Conservation (phyloP, 441 rosid species). For the Hura crepitans region DNA sequence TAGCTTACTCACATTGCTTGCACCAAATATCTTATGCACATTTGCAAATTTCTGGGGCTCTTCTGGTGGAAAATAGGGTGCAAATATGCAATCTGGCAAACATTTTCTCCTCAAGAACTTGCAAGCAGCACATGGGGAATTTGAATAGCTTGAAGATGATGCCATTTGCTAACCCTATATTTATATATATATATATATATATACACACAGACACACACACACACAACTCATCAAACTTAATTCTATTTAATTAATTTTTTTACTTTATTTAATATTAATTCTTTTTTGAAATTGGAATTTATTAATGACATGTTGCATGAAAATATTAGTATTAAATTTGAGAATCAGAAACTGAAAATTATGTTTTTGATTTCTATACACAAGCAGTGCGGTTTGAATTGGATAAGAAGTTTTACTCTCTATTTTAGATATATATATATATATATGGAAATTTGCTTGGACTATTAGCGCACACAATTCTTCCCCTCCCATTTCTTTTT, state of each 20-base stretch:
- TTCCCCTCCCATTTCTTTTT: constrained; percentile 14
- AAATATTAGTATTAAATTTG: no score
- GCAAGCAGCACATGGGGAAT: constrained; percentile 97
- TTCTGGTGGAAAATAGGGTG: constrained; percentile 93
- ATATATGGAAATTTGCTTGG: neutral
- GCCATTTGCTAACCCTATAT: constrained; percentile 29
- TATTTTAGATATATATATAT: neutral
- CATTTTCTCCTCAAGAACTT: constrained; percentile 89
- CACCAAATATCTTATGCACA: constrained; percentile 93
- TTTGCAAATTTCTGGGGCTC: constrained; percentile 96
- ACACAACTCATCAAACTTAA: constrained; percentile 12
- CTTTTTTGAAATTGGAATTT: no score
- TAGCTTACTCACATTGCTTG: constrained; percentile 85
- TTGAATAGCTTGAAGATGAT: constrained; percentile 73
- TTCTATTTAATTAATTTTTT: neutral
- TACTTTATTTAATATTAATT: no score
- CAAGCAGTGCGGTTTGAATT: neutral
- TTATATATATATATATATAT: no score
- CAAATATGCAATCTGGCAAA: constrained; percentile 82
- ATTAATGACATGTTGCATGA: no score
- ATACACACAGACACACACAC: no score
- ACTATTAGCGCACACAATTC: constrained; percentile 8
- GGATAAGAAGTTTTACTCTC: neutral
- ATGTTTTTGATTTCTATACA: no score
- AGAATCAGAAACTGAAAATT: no score